Percentiles rank a stretch among this genome's conserved stretches.
phyloP scores from a whole-genome alignment of 495 filamentous ascomycete genomes.

The Umbilicaria muhlenbergii region DNA sequence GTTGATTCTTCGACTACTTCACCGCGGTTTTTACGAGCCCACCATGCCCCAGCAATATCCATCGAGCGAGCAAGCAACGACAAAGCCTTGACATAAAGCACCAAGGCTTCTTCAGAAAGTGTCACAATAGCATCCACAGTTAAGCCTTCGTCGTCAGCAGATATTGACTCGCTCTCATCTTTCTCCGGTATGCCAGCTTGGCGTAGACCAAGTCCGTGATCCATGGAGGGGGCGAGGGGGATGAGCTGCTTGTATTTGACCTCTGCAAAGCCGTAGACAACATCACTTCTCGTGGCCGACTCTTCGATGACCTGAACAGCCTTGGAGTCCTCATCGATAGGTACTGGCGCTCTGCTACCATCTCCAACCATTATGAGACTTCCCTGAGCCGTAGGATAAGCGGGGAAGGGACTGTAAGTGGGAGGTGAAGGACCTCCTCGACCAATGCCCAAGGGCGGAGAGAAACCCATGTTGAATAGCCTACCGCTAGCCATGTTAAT shows the following conservation, averaged over 20 bases:
- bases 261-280: conserved; percentile 92
- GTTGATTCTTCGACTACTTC: conserved; percentile 37
- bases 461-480: conserved; percentile 58
- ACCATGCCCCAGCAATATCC: conserved; percentile 91
- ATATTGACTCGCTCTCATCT: conserved; percentile 17
- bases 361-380: conserved; percentile 50
- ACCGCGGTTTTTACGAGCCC: conserved; percentile 59
- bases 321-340: conserved; percentile 64
- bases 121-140: conserved; percentile 75
- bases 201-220: conserved; percentile 50
- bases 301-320: conserved; percentile 76
- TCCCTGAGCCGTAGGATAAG: conserved; percentile 58
- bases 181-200: conserved; percentile 30
- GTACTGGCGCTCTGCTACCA: conserved; percentile 35
- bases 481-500: conserved; percentile 86
- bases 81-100: conserved; percentile 89
- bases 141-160: conserved; percentile 45
- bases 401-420: conserved; percentile 66
- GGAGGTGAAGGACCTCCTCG: conserved; percentile 57
- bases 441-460: conserved; percentile 52
- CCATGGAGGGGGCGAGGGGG: conserved; percentile 64
- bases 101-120: conserved; percentile 85
- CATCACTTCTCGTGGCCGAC: conserved; percentile 78
- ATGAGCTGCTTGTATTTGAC: conserved; percentile 96
- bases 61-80: conserved; percentile 84